Conservation (phyloP, 2,329 filamentous ascomycete genomes). For the Herpotrichia juniperi region DNA sequence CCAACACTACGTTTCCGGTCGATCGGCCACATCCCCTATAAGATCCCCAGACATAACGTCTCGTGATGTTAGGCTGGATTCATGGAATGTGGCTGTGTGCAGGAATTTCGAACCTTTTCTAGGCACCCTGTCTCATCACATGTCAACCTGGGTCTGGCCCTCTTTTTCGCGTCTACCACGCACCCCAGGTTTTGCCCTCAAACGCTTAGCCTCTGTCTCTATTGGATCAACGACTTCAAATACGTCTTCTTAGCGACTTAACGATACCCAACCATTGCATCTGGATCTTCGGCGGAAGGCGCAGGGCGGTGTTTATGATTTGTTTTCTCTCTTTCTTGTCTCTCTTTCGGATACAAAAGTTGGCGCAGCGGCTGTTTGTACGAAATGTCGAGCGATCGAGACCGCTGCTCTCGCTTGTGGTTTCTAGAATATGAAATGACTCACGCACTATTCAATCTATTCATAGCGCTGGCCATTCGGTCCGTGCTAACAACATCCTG, state of each 20-base stretch:
- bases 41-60: conserved; percentile 17
- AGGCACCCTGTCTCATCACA: too few relatives aligned
- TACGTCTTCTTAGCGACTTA: neutral
- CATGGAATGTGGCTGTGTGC: too few relatives aligned
- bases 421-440: too few relatives aligned
- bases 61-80: too few relatives aligned
- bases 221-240: neutral
- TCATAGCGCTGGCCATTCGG: too few relatives aligned
- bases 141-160: too few relatives aligned
- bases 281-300: conserved; percentile 2
- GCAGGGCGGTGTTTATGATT: neutral
- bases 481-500: too few relatives aligned
- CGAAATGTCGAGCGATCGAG: neutral
- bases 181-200: too few relatives aligned
- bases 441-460: too few relatives aligned
- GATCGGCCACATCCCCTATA: conserved; percentile 33
- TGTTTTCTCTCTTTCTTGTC: neutral
- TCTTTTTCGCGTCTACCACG: too few relatives aligned
- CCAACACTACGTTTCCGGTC: conserved; percentile 38
- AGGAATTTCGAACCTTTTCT: too few relatives aligned
- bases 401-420: neutral
- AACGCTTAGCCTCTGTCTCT: neutral
- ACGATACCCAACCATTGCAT: conserved; percentile 6
- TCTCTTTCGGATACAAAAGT: neutral
- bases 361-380: neutral